Conservation (phyloP, 2,329 filamentous ascomycete genomes). For the Pseudogymnoascus sp. region DNA sequence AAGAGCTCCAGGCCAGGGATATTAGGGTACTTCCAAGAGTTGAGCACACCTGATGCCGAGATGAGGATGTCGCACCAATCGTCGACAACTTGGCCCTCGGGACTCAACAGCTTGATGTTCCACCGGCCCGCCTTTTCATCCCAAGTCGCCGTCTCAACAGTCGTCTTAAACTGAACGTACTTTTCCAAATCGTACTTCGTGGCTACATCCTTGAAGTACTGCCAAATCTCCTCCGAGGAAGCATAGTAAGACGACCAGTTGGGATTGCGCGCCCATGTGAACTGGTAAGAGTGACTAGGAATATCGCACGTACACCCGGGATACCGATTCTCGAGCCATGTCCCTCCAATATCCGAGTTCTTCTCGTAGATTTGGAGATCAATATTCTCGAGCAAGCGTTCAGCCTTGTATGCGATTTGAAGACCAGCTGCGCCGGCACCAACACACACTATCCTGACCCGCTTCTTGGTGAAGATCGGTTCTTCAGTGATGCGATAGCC, state of each 20-base stretch:
- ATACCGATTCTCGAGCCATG: slow-evolving; percentile 49
- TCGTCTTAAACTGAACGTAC: slow-evolving; percentile 38
- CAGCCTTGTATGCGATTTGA: slow-evolving; percentile 28
- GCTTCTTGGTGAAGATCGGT: no score
- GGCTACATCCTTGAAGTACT: slow-evolving; percentile 30
- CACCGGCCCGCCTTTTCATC: slow-evolving; percentile 36
- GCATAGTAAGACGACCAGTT: slow-evolving; percentile 29
- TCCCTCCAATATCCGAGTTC: slow-evolving; percentile 43
- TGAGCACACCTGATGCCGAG: slow-evolving; percentile 43
- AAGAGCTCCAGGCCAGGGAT: slow-evolving; percentile 46
- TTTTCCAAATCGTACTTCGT: slow-evolving; percentile 30
- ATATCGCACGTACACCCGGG: slow-evolving; percentile 49
- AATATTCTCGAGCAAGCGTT: slow-evolving; percentile 27
- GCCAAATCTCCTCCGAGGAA: slow-evolving; percentile 22
- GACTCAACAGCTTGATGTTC: slow-evolving; percentile 19
- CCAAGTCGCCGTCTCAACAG: slow-evolving; percentile 38
- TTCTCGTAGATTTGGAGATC: slow-evolving; percentile 41
- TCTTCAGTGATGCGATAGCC: no score
- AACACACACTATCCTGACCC: no score
- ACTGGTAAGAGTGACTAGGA: slow-evolving; percentile 47
- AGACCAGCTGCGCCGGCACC: no score
- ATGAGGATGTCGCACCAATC: slow-evolving; percentile 42
- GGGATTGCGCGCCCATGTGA: slow-evolving; percentile 16
- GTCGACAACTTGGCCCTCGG: slow-evolving; percentile 15
- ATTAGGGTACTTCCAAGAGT: slow-evolving; percentile 44